Evolutionary conservation across 1,139 yeast genomes (phyloP), one percentile per base, ranked within the genome.

Genomic region (Saccharomyces hybrid): DNA sequence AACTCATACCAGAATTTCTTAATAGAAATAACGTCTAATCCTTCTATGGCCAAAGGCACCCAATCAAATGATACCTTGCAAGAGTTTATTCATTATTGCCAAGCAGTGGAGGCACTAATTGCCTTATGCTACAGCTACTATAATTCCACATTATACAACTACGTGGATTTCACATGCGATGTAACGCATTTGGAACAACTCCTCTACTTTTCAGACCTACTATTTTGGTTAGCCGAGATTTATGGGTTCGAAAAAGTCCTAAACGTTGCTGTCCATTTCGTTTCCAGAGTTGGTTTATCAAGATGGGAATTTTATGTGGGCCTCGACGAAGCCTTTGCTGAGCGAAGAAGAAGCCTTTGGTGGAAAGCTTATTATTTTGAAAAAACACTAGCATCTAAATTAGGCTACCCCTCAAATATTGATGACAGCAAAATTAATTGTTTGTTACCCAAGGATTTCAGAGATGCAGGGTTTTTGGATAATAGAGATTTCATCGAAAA

Each of bases 281-380:
- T 69, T 5, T 55, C 55, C 14, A 58, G 51, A 23, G 53, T 61
- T 53, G 73, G 72, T 3, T 54, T 69, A 1, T 57, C 63, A 13
- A 61, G 69, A 23, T 69, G 72, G 72, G 73, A 69, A 50, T 65
- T 55, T 52, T 68, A 67, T 52, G 65, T 68, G 11, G 71, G 70
- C 3, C 51, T 67, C 48, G 66, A 65, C 50, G 71, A 69, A 53
- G 57, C 53, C 3, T 52, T 58, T 6, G 71, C 72, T 8, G 71
- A 68, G 52, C 59, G 62, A 47, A 62, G 68, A 51, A 60, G 72
- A 54, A 52, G 32, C 6, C 47, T 62, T 8, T 68, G 68, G 67
- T 69, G 72, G 72, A 60, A 59, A 38, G 52, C 66, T 28, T 68
- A 63, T 51, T 51, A 55, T 48, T 59, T 56, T 23, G 67, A 64